Percentiles rank a stretch among this genome's conserved stretches.
These are phyloP conservation scores for Berberis thunbergii DNA, from an alignment of 164 flowering plant genomes.

Conservation along the genomic window DNA sequence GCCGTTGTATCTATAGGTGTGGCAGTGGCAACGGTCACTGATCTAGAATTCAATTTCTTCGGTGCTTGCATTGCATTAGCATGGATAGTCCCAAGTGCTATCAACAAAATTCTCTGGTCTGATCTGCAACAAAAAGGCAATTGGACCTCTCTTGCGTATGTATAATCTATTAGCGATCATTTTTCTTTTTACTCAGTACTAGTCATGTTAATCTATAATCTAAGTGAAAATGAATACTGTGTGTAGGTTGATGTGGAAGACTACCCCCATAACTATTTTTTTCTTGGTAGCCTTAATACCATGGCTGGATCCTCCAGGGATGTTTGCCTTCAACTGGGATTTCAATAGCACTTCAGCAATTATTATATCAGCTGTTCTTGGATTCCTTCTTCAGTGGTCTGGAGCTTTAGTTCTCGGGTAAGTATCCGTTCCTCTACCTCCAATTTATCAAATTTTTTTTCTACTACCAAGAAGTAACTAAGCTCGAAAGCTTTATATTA, in stretches of 20 bases:
- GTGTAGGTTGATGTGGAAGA: constrained; percentile 92
- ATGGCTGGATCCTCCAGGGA: constrained; percentile 85
- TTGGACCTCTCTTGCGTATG: constrained; percentile 89
- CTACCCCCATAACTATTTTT: constrained; percentile 68
- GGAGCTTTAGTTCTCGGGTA: constrained; percentile 90
- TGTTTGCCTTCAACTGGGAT: constrained; percentile 57
- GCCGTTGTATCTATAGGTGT: constrained; percentile 61
- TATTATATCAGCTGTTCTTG: constrained; percentile 55
- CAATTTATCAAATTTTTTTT: too few species aligned
- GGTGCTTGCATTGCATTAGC: constrained; percentile 68
- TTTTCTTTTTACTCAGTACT: not conserved
- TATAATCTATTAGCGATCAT: not conserved
- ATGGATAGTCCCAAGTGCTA: too few species aligned
- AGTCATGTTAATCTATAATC: not conserved
- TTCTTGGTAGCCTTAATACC: constrained; percentile 75
- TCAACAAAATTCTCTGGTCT: constrained; percentile 34
- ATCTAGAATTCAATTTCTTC: constrained; percentile 60
- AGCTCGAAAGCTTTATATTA: not conserved
- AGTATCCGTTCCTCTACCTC: constrained; percentile 9
- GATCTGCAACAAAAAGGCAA: constrained; percentile 63
- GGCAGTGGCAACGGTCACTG: constrained; percentile 82
- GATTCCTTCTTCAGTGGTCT: constrained; percentile 86
- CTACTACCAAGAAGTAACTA: too few species aligned
- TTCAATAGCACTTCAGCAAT: constrained; percentile 40
- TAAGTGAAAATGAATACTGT: not conserved